Base-by-base conservation (phyloP, 768 basidiomycete species). In the Amanita molliuscula region DNA sequence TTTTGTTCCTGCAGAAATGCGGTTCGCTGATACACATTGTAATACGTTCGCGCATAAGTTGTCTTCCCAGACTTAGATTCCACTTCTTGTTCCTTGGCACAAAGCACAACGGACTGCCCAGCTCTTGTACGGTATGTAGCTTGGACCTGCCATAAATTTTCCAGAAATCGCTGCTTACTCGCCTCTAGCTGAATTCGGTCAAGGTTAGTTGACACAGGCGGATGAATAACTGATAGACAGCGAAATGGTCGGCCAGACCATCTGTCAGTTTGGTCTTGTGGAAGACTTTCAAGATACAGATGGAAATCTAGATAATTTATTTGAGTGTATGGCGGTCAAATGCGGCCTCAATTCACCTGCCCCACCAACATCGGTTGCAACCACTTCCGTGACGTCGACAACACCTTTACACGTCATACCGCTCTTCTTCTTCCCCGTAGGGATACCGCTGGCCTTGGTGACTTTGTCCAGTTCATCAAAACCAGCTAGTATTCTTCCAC, bases 211-310 rank as follows among this genome's bases (percentile, higher is more conserved):
- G 83, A 71, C 28, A 75, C 67, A 25, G 89, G 87, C 2, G 91
- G 88, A 50, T 79, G 77, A 6, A 92, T 89, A 6, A 85, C 84
- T 3, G 82, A 77, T 48, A 86, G 72, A 0, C 84, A 78, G 20
- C 96, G 82, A 61, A 93, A 86, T 9, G 90, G 75, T 8, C 96
- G 84, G 34, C 84, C 86, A 13, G 82, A 80, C 92, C 95, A 98
- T 44, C 84, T 77, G 44, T 93, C 92, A 13, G 74, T 78, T 60
- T 89, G 83, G 58, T 91, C 90, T 45, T 75, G 70, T 5, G 91
- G 92, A 13, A 88, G 84, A 38, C 70, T 81, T 65, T 92, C 90
- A 33, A 98, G 67, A 65, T 82, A 93, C 10, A 95, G 58, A 53
- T 94, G 83, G 45, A 97, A 79, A 56, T 93, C 94, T 93, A 62